Conservation (phyloP, 2,329 filamentous ascomycete species). For the Aspergillus sp. region DNA sequence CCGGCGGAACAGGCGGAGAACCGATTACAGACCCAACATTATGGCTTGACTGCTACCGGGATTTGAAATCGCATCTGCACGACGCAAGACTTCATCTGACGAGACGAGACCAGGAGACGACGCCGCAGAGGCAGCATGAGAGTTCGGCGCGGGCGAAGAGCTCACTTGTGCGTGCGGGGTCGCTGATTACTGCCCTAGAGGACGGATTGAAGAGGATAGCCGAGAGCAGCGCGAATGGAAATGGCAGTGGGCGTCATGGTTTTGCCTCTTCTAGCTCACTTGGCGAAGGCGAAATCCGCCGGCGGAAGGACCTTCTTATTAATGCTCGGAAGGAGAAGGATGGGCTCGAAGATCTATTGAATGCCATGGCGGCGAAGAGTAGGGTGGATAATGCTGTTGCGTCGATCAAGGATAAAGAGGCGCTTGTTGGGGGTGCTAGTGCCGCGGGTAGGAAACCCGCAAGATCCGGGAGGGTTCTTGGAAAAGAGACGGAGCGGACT, state of each 20-base stretch:
- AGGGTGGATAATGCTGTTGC: constrained; percentile 48
- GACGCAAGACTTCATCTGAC: constrained; percentile 60
- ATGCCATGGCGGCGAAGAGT: constrained; percentile 56
- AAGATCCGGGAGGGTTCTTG: constrained; percentile 51
- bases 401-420: constrained; percentile 47
- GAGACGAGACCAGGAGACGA: constrained; percentile 58
- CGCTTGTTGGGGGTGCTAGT: constrained; percentile 31
- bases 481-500: constrained; percentile 61
- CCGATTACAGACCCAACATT: constrained; percentile 54
- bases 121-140: constrained; percentile 61
- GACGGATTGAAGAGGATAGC: constrained; percentile 52
- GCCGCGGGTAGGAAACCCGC: constrained; percentile 27
- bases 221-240: not conserved
- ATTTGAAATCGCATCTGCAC: constrained; percentile 62
- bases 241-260: not conserved
- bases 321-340: constrained; percentile 62
- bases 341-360: constrained; percentile 59
- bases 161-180: constrained; percentile 56
- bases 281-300: constrained; percentile 61
- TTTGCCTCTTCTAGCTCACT: constrained; percentile 34
- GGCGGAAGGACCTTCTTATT: constrained; percentile 58
- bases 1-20: constrained; percentile 23
- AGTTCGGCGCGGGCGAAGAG: constrained; percentile 63
- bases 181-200: constrained; percentile 57
- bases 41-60: constrained; percentile 62